phyloP scores from a whole-genome alignment of 2,329 filamentous ascomycete species.

The Arthroderma uncinatum region DNA sequence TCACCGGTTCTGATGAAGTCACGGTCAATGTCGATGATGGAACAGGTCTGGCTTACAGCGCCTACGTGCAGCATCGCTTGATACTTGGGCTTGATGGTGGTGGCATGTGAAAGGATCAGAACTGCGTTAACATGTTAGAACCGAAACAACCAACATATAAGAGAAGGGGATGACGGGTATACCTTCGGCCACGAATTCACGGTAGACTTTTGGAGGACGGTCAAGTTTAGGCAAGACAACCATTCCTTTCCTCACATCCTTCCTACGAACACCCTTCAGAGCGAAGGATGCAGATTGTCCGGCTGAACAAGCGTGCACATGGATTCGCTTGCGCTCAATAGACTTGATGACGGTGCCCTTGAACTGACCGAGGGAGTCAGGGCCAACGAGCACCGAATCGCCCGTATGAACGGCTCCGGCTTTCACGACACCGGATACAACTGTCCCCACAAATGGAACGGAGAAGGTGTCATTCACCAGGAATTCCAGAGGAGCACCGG shows the following conservation, averaged over 20 bases:
- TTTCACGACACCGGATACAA: slow-evolving; percentile 89
- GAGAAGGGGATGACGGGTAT: slow-evolving; percentile 17
- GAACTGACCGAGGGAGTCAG: slow-evolving; percentile 84
- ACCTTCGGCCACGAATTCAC: slow-evolving; percentile 71
- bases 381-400: slow-evolving; percentile 80
- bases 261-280: slow-evolving; percentile 71
- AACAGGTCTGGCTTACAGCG: slow-evolving; percentile 86
- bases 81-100: slow-evolving; percentile 92
- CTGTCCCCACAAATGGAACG: slow-evolving; percentile 90
- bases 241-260: slow-evolving; percentile 96
- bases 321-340: slow-evolving; percentile 88
- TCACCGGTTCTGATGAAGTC: slow-evolving; percentile 90
- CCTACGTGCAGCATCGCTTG: slow-evolving; percentile 98
- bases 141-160: background rate
- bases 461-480: slow-evolving; percentile 97
- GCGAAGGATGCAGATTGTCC: slow-evolving; percentile 91
- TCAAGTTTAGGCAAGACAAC: slow-evolving; percentile 81
- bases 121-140: slow-evolving; percentile 41
- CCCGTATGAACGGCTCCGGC: slow-evolving; percentile 77
- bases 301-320: slow-evolving; percentile 74
- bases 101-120: slow-evolving; percentile 86
- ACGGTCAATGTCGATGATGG: slow-evolving; percentile 96
- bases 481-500: slow-evolving; percentile 81
- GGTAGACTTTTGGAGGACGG: slow-evolving; percentile 59
- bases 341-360: slow-evolving; percentile 74